phyloP scores from a whole-genome alignment of 768 basidiomycete species.

The Agrocybe chaxingu region DNA sequence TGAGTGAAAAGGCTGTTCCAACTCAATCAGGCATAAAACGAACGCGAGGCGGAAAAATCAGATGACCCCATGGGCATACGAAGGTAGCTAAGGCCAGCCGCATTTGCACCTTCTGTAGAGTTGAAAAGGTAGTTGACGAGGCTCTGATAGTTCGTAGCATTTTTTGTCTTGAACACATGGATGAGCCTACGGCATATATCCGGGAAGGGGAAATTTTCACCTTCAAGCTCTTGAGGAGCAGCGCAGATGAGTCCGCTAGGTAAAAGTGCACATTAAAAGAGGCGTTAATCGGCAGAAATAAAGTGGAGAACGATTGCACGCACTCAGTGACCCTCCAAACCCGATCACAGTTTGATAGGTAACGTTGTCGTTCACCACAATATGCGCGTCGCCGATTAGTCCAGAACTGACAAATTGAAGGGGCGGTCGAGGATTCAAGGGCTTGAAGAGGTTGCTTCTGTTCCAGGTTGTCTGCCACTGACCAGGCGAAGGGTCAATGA shows the following conservation, averaged over 20 bases:
- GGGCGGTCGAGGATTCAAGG: slow-evolving; percentile 35
- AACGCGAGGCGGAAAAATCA: slow-evolving; percentile 61
- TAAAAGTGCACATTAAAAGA: not conserved
- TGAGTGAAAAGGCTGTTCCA: not conserved
- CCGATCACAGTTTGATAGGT: slow-evolving; percentile 60
- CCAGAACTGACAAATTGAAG: slow-evolving; percentile 53
- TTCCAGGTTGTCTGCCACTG: slow-evolving; percentile 60
- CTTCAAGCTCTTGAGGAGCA: slow-evolving; percentile 57
- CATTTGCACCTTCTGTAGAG: slow-evolving; percentile 53
- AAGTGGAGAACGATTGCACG: slow-evolving; percentile 4
- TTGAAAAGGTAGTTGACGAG: slow-evolving; percentile 59
- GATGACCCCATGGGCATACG: slow-evolving; percentile 66
- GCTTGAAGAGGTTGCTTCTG: slow-evolving; percentile 44
- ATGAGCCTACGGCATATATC: not conserved
- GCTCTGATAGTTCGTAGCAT: slow-evolving; percentile 50
- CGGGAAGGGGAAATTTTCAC: slow-evolving; percentile 24
- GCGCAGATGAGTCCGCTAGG: slow-evolving; percentile 67
- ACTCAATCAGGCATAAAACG: slow-evolving; percentile 9
- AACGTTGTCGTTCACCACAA: slow-evolving; percentile 47
- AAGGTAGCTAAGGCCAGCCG: slow-evolving; percentile 64
- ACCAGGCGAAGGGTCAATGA: slow-evolving; percentile 2
- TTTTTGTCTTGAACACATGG: slow-evolving; percentile 31
- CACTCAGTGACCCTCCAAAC: slow-evolving; percentile 64
- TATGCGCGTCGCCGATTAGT: slow-evolving; percentile 50
- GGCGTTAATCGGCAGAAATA: not conserved